Percentiles rank a stretch among this genome's conserved stretches.
These are phyloP conservation scores for Monosporascus cannonballus DNA, from an alignment of 2,329 filamentous ascomycete genomes.

Conservation along the genomic window DNA sequence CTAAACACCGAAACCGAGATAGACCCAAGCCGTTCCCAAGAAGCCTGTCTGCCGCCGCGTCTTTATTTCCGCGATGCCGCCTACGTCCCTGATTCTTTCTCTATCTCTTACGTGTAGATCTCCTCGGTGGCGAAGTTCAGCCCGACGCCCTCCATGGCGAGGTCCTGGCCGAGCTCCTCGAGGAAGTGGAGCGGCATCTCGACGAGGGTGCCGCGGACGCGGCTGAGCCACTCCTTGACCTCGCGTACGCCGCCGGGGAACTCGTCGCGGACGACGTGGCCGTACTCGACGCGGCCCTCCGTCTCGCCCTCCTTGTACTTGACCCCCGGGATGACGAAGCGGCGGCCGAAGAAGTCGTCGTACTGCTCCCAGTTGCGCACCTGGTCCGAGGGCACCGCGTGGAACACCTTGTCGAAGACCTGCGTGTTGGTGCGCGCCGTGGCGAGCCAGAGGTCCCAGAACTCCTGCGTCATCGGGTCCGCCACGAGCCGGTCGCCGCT, in stretches of 20 bases:
- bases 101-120: constrained; percentile 54
- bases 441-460: constrained; percentile 65
- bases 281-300: constrained; percentile 59
- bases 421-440: constrained; percentile 76
- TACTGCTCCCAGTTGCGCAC: constrained; percentile 70
- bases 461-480: constrained; percentile 65
- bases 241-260: constrained; percentile 68
- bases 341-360: constrained; percentile 60
- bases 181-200: constrained; percentile 91
- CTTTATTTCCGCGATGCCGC: not conserved
- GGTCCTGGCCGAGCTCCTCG: constrained; percentile 65
- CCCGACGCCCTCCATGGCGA: constrained; percentile 74
- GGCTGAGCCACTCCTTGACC: constrained; percentile 62
- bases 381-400: constrained; percentile 64
- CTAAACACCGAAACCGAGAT: no score
- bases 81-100: not conserved
- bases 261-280: constrained; percentile 78
- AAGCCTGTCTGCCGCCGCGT: no score
- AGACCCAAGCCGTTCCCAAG: not conserved
- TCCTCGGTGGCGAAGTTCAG: constrained; percentile 68
- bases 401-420: constrained; percentile 76
- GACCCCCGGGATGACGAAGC: constrained; percentile 55
- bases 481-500: constrained; percentile 61
- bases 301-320: constrained; percentile 38
- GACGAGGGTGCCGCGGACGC: constrained; percentile 65